phyloP scores from a whole-genome alignment of 495 filamentous ascomycete genomes.

The Apodospora peruviana region DNA sequence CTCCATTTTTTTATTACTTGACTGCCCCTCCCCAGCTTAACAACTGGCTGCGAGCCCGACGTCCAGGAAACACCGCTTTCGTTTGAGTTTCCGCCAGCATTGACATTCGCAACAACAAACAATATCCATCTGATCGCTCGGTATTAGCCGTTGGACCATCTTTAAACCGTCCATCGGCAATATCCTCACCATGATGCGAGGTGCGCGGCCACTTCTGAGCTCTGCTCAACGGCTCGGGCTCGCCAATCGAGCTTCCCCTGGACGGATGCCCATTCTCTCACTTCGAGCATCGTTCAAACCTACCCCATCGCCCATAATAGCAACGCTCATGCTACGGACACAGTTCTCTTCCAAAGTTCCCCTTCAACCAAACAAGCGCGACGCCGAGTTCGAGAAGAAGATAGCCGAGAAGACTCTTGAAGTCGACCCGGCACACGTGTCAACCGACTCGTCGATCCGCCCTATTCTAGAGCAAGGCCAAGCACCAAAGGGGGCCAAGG shows the following conservation, averaged over 20 bases:
- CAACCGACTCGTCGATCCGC: slow-evolving; percentile 50
- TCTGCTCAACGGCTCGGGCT: slow-evolving; percentile 7
- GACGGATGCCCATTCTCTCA: neutral
- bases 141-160: too few species aligned
- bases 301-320: neutral
- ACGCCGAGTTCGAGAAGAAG: slow-evolving; percentile 49
- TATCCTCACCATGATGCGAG: slow-evolving; percentile 18
- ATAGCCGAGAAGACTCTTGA: slow-evolving; percentile 46
- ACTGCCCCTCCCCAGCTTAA: too few species aligned
- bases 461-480: slow-evolving; percentile 42
- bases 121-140: too few species aligned
- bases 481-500: slow-evolving; percentile 32
- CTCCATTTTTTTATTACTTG: too few species aligned
- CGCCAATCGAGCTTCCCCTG: slow-evolving; percentile 3
- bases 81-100: too few species aligned
- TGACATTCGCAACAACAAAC: too few species aligned
- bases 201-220: slow-evolving; percentile 11
- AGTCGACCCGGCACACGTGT: slow-evolving; percentile 52
- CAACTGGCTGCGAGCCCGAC: too few species aligned
- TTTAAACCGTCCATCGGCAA: too few species aligned
- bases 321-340: neutral
- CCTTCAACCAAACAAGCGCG: slow-evolving; percentile 26
- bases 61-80: too few species aligned
- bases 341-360: slow-evolving; percentile 22
- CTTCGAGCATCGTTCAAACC: neutral